phyloP scores from a whole-genome alignment of 352 stramenopile species.

The Phytophthora pistaciae region DNA sequence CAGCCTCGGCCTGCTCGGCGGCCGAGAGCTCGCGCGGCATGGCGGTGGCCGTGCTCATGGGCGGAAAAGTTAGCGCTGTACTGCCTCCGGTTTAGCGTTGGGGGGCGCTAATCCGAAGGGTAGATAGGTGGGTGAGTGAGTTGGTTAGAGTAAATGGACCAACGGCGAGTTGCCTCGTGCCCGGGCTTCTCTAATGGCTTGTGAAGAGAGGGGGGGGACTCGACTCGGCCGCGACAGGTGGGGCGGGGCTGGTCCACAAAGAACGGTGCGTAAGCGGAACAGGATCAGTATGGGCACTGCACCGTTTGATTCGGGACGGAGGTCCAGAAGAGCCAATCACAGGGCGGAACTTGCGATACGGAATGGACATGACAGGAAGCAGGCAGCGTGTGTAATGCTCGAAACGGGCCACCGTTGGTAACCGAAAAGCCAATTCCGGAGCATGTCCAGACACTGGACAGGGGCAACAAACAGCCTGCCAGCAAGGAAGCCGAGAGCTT shows the following conservation, averaged over 20 bases:
- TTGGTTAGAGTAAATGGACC: not conserved
- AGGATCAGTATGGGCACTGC: not conserved
- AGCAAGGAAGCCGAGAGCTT: too few relatives aligned
- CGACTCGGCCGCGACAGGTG: conserved; percentile 8
- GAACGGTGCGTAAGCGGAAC: not conserved
- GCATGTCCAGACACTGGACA: not conserved
- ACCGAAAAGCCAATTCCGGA: conserved; percentile 23
- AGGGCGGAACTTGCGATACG: not conserved
- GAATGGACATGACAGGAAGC: not conserved
- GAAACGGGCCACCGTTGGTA: conserved; percentile 27
- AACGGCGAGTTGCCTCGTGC: conserved; percentile 1
- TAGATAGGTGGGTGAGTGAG: not conserved
- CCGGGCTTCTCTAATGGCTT: conserved; percentile 26
- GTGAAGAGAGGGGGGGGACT: conserved; percentile 23
- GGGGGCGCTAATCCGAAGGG: conserved; percentile 6
- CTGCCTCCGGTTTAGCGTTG: conserved; percentile 6
- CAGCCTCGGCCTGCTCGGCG: conserved; percentile 55
- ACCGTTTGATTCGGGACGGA: conserved; percentile 14
- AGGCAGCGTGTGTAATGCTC: conserved; percentile 30
- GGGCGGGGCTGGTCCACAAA: conserved; percentile 19
- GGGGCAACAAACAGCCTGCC: not conserved
- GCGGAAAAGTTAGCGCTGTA: conserved; percentile 4
- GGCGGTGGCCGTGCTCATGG: conserved; percentile 34
- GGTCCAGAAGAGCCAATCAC: conserved; percentile 6
- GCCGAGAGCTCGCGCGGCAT: conserved; percentile 9